Percentiles rank a stretch among this genome's conserved stretches.
Evolutionary conservation across 1,139 yeast species (phyloP).

Genomic region (Suhomyces yuchorum): DNA sequence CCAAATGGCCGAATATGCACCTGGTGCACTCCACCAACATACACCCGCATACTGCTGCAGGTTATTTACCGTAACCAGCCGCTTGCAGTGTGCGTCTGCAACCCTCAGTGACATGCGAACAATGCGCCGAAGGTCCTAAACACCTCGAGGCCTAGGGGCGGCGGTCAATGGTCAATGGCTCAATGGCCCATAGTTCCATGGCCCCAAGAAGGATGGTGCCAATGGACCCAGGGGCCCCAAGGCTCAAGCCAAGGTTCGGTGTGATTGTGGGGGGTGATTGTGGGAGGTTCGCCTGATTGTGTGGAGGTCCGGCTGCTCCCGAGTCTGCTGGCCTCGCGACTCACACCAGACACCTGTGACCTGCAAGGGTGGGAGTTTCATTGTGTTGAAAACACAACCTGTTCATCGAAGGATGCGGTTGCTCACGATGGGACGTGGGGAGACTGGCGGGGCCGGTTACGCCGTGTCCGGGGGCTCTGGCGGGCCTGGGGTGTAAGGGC

Average conservation of each 20-base stretch:
- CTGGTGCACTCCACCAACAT: not conserved
- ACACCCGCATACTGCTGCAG: not conserved
- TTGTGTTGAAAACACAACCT: slow-evolving; percentile 11
- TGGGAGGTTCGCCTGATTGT: too few relatives aligned
- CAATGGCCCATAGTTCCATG: too few relatives aligned
- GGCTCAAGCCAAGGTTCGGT: too few relatives aligned
- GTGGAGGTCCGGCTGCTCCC: too few relatives aligned
- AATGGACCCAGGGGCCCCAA: too few relatives aligned
- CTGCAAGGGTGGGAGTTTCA: slow-evolving; percentile 1
- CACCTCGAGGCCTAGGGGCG: too few relatives aligned
- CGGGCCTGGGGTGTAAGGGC: not conserved
- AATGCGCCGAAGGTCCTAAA: not conserved
- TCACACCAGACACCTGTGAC: not conserved
- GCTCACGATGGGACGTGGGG: slow-evolving; percentile 7
- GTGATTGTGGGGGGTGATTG: too few relatives aligned
- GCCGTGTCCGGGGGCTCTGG: not conserved
- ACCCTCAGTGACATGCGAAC: not conserved
- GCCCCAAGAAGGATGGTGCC: too few relatives aligned
- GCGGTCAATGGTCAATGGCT: too few relatives aligned
- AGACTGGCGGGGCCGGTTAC: not conserved
- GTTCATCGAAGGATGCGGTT: slow-evolving; percentile 5
- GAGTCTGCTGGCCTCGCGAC: not conserved
- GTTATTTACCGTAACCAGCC: not conserved
- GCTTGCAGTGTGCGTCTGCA: not conserved
- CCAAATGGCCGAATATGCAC: not conserved